Evolutionary conservation across 2,329 filamentous ascomycete species (phyloP), one percentile per base, ranked within the genome.

Genomic region (Akanthomyces dipterigenus): DNA sequence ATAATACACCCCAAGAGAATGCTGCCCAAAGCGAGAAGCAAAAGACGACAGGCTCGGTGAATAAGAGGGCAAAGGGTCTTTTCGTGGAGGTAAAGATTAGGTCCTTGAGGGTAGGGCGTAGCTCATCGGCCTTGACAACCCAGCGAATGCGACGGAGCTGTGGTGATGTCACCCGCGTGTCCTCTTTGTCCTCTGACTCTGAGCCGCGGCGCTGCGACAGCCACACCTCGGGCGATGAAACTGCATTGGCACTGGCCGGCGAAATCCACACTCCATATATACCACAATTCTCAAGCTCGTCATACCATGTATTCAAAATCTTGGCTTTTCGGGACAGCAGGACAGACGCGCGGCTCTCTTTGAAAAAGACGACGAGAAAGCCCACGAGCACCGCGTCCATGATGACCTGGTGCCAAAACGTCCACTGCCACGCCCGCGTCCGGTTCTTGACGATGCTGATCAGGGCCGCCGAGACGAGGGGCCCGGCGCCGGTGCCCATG

Each of bases 11-110:
- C 93, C 93, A 97, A 22, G 88, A 88, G 72, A 97, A 97, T 0
- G 90, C 82, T 1, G 92, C 88, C 93, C 93, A 97, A 0, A 96
- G 79, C 0, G 88, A 91, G 77, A 97, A 97, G 77, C 85, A 91
- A 74, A 92, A 91, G 16, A 93, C 88, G 11, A 91, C 87, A 0
- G 89, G 87, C 66, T 93, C 89, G 0, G 89, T 92, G 65, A 88
- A 76, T 18, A 93, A 83, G 1, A 93, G 80, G 68, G 87, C 85
- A 71, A 96, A 96, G 0, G 92, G 92, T 0, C 92, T 83, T 65
- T 85, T 86, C 7, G 93, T 74, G 0, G 90, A 95, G 14, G 90
- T 84, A 6, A 79, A 77, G 57, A 96, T 86, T 83, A 93, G 90
- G 62, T 82, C 84, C 20, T 70, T 67, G 12, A 96, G 71, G 0